Conservation (phyloP, 257 asterid species). For the Nicotiana undulata region DNA sequence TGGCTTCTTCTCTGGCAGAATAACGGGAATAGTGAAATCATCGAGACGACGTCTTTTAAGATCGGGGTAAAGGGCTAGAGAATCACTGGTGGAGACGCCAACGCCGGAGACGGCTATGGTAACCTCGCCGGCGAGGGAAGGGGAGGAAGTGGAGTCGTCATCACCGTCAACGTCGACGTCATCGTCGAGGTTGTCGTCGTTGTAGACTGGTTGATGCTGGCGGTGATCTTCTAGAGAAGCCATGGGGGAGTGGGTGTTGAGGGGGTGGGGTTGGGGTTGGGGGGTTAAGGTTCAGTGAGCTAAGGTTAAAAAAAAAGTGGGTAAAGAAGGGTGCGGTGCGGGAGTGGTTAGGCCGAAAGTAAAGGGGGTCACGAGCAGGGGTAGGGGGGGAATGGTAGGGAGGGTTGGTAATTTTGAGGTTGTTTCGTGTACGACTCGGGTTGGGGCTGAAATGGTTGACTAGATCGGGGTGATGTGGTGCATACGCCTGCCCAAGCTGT, state of each 20-base stretch:
- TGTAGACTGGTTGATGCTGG: conserved; percentile 8
- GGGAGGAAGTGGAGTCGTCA: conserved; percentile 61
- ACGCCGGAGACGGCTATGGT: conserved; percentile 55
- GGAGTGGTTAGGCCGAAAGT: not conserved
- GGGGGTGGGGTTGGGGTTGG: not conserved
- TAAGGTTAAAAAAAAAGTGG: not conserved
- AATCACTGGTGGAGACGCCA: not conserved
- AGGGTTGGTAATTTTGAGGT: not conserved
- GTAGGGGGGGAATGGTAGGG: not conserved
- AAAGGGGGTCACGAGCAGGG: not conserved
- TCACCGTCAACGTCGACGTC: conserved; percentile 58
- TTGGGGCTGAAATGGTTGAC: not conserved
- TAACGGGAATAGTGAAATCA: conserved; percentile 13
- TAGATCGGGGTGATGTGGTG: no score
- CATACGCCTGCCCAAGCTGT: no score
- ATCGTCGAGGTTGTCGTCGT: conserved; percentile 27
- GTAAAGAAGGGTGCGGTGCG: not conserved
- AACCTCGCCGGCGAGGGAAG: conserved; percentile 39
- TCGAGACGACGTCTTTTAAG: conserved; percentile 11
- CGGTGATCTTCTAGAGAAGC: conserved; percentile 12
- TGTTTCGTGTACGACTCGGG: conserved; percentile 2
- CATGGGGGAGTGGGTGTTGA: conserved; percentile 3
- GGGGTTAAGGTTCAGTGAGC: not conserved
- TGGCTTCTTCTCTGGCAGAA: conserved; percentile 43
- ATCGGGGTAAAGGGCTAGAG: not conserved